Conservation (phyloP, 768 basidiomycete genomes). For the Termitomyces sp. region DNA sequence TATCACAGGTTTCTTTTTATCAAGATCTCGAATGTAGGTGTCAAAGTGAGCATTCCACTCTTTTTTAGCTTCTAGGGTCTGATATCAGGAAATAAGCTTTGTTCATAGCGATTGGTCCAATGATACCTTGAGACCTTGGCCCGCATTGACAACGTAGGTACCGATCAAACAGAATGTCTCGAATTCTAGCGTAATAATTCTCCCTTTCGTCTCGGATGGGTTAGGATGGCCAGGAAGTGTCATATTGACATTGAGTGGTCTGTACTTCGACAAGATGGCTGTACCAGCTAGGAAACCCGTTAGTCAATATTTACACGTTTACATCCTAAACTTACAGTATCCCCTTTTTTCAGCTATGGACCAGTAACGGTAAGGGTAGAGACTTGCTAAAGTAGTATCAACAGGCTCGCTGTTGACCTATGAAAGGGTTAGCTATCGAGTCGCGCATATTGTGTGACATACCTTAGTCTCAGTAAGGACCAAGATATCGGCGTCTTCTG, state of each 20-base stretch:
- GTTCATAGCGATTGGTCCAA: not conserved
- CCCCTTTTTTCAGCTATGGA: conserved; percentile 73
- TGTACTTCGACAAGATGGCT: conserved; percentile 72
- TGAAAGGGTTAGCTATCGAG: not conserved
- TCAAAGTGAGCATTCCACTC: conserved; percentile 79
- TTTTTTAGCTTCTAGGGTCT: conserved; percentile 77
- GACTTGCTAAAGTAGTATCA: conserved; percentile 49
- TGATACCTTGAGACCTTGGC: conserved; percentile 63
- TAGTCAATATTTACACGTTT: not conserved
- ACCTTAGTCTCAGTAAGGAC: conserved; percentile 88
- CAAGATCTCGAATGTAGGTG: conserved; percentile 62
- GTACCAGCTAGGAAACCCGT: conserved; percentile 59
- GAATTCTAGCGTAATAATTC: conserved; percentile 82
- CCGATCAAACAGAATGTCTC: conserved; percentile 63
- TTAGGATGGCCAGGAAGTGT: conserved; percentile 76
- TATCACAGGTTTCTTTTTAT: conserved; percentile 78
- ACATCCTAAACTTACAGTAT: conserved; percentile 47
- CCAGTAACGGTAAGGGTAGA: conserved; percentile 74
- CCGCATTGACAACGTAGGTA: conserved; percentile 85
- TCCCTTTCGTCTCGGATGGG: conserved; percentile 59
- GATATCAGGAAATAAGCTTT: conserved; percentile 1
- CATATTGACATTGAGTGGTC: conserved; percentile 61
- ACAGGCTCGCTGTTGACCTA: conserved; percentile 70
- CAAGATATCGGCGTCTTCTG: conserved; percentile 82
- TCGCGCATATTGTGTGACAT: not conserved